phyloP scores from a whole-genome alignment of 768 basidiomycete genomes.

The Calocera viscosa region DNA sequence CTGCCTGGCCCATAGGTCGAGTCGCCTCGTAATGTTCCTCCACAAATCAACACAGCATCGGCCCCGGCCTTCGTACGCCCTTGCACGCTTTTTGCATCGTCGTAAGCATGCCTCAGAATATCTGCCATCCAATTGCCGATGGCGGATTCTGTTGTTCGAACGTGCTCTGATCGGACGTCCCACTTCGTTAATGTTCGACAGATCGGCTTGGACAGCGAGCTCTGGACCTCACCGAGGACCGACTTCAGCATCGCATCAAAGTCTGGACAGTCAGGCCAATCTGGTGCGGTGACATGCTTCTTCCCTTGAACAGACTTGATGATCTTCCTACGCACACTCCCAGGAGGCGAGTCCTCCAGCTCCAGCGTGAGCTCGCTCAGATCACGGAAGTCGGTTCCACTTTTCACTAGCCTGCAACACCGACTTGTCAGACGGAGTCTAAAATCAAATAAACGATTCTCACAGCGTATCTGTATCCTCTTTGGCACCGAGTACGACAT shows the following conservation, averaged over 20 bases:
- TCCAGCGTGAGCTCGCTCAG: slow-evolving; percentile 62
- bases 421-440: background rate
- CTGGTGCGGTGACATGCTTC: slow-evolving; percentile 49
- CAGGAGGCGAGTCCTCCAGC: slow-evolving; percentile 44
- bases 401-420: slow-evolving; percentile 42
- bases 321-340: slow-evolving; percentile 46
- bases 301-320: slow-evolving; percentile 38
- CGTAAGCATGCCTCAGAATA: slow-evolving; percentile 69
- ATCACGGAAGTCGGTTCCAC: slow-evolving; percentile 82
- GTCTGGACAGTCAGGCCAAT: slow-evolving; percentile 40
- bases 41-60: slow-evolving; percentile 70
- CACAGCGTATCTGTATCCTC: slow-evolving; percentile 58
- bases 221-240: slow-evolving; percentile 55
- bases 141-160: slow-evolving; percentile 63
- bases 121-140: slow-evolving; percentile 78
- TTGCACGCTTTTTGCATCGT: slow-evolving; percentile 49
- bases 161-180: slow-evolving; percentile 60
- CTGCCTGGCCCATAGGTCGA: slow-evolving; percentile 70
- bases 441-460: slow-evolving; percentile 21
- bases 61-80: slow-evolving; percentile 42
- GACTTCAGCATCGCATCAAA: slow-evolving; percentile 48
- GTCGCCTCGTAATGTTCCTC: slow-evolving; percentile 77
- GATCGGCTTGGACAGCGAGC: slow-evolving; percentile 58
- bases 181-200: slow-evolving; percentile 56
- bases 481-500: slow-evolving; percentile 52